phyloP scores from a whole-genome alignment of 352 stramenopile species.

The Phytophthora constricta region DNA sequence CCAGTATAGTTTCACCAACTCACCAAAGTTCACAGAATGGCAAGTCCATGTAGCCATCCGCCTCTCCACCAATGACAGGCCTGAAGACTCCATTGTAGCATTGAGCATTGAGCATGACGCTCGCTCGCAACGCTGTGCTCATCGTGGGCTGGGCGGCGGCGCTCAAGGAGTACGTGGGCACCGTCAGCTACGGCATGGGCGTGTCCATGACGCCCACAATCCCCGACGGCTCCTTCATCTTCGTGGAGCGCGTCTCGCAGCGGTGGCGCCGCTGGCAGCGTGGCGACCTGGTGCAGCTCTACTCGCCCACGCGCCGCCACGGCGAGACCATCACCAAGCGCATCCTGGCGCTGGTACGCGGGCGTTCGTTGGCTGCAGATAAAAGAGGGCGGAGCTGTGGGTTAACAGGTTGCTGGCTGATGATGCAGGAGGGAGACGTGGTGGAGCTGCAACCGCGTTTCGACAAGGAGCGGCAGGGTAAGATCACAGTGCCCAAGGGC shows the following conservation, averaged over 20 bases:
- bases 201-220: slow-evolving; percentile 86
- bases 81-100: too few relatives aligned
- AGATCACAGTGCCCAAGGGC: slow-evolving; percentile 88
- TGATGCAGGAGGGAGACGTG: slow-evolving; percentile 74
- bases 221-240: slow-evolving; percentile 79
- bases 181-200: slow-evolving; percentile 87
- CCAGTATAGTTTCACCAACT: too few relatives aligned
- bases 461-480: slow-evolving; percentile 58
- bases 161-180: slow-evolving; percentile 71
- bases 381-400: too few relatives aligned
- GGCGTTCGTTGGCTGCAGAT: background rate
- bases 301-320: slow-evolving; percentile 75
- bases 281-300: slow-evolving; percentile 85
- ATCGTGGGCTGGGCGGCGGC: slow-evolving; percentile 65
- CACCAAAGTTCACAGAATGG: too few relatives aligned
- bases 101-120: too few relatives aligned
- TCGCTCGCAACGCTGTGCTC: slow-evolving; percentile 67
- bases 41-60: too few relatives aligned
- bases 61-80: too few relatives aligned
- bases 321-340: slow-evolving; percentile 89
- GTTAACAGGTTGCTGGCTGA: background rate
- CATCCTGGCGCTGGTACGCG: slow-evolving; percentile 83
- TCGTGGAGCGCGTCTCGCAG: slow-evolving; percentile 82
- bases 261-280: slow-evolving; percentile 69
- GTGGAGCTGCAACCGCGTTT: slow-evolving; percentile 82